Percentiles rank a stretch among this genome's conserved stretches.
These are phyloP conservation scores for Penicillium samsonianum DNA, from an alignment of 495 filamentous ascomycete species.

Conservation along the genomic window DNA sequence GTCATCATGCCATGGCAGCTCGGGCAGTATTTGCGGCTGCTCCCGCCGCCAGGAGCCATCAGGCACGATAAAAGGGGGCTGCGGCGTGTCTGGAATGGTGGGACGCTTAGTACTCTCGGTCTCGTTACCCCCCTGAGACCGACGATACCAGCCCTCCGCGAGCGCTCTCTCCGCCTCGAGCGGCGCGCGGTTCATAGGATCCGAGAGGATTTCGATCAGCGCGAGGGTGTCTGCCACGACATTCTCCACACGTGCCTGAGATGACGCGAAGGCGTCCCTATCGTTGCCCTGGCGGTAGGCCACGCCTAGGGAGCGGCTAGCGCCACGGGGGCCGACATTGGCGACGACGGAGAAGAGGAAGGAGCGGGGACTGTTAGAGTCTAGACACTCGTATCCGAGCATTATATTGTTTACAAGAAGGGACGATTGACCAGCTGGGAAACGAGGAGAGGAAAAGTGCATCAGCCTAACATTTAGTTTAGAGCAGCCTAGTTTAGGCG, in stretches of 20 bases:
- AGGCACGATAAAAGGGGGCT: constrained; percentile 19
- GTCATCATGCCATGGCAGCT: constrained; percentile 24
- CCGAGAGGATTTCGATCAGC: constrained; percentile 20
- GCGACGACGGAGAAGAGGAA: constrained; percentile 24
- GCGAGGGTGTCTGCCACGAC: constrained; percentile 20
- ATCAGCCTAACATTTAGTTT: constrained; percentile 3
- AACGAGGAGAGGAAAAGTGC: constrained; percentile 1
- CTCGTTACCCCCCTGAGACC: constrained; percentile 14
- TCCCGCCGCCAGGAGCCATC: neutral
- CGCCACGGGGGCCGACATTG: constrained; percentile 22
- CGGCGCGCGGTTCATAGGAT: constrained; percentile 18
- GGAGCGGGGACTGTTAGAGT: constrained; percentile 14
- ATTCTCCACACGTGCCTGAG: constrained; percentile 6
- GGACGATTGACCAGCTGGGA: constrained; percentile 3
- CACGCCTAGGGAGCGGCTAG: constrained; percentile 21
- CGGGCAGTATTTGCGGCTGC: constrained; percentile 13
- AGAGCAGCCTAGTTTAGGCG: neutral
- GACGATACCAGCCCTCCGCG: constrained; percentile 18
- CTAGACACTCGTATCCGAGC: constrained; percentile 13
- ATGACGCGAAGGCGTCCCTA: neutral
- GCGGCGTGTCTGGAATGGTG: constrained; percentile 19
- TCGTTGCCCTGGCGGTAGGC: constrained; percentile 24
- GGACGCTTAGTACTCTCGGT: constrained; percentile 10
- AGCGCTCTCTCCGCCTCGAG: constrained; percentile 20
- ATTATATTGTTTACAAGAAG: constrained; percentile 1